These are phyloP conservation scores for Lanzia echinophila DNA, from an alignment of 2,329 filamentous ascomycete genomes.

Conservation along the genomic window DNA sequence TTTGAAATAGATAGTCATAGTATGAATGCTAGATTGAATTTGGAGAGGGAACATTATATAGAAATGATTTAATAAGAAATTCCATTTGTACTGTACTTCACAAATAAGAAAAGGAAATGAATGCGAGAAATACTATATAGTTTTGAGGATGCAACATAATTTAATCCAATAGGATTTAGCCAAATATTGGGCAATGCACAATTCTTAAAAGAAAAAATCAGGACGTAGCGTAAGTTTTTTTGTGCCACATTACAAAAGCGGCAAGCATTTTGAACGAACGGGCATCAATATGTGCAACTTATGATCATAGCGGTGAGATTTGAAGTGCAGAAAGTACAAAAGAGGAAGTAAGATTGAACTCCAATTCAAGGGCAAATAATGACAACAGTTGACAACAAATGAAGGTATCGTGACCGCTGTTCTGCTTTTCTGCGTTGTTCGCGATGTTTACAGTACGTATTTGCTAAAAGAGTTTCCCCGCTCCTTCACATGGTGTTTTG, in stretches of 20 bases:
- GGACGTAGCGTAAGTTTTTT: background rate
- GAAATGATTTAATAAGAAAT: background rate
- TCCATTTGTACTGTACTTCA: no score
- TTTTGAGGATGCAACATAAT: background rate
- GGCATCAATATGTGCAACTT: background rate
- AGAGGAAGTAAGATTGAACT: background rate
- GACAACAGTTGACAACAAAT: background rate
- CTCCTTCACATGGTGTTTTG: slow-evolving; percentile 17
- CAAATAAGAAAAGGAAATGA: no score
- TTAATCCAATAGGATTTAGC: background rate
- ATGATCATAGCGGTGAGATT: slow-evolving; percentile 3
- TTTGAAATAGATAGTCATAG: no score
- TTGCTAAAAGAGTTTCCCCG: slow-evolving; percentile 14
- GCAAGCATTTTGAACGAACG: slow-evolving; percentile 2
- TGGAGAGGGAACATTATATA: no score
- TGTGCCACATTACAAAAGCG: slow-evolving; percentile 5
- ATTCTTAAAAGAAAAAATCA: background rate
- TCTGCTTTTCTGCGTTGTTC: slow-evolving; percentile 17
- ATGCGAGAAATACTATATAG: background rate
- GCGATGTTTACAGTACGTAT: background rate
- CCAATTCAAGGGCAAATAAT: background rate
- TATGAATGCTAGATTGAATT: no score
- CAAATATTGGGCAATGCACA: slow-evolving; percentile 5
- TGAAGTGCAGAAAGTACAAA: background rate
- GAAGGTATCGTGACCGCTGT: slow-evolving; percentile 20